Base-by-base conservation (phyloP, 352 stramenopile genomes). In the Globisporangium alternatum region DNA sequence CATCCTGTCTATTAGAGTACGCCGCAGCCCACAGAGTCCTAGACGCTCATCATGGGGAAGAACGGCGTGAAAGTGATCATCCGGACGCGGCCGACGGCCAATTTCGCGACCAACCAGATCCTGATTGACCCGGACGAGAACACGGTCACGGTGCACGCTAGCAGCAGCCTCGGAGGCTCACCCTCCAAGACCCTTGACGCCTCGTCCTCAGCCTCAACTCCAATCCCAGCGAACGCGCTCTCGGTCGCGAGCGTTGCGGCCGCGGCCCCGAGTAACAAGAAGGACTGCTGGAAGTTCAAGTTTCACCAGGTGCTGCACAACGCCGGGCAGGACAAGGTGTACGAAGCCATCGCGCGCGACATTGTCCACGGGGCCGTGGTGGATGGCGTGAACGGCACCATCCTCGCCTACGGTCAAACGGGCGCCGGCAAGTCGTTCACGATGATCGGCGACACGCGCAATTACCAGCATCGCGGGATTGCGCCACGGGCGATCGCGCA, bases 271-370 rank as follows among this genome's bases (percentile, higher is more conserved):
- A 90, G 78, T 1, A 94, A 94, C 71, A 81, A 80, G 45, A 92
- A 92, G 56, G 83, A 90, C 61, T 90, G 77, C 52, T 94, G 83
- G 83, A 85, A 86, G 47, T 98, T 98, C 70, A 91, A 95, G 66
- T 97, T 96, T 66, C 88, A 98, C 63, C 90, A 98, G 64, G 83
- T 98, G 61, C 80, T 98, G 56, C 90, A 98, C 78, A 97, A 98
- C 70, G 89, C 83, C 15, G 80, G 77, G 15, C 90, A 98, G 69
- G 87, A 96, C 64, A 90, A 90, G 39, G 89, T 97, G 15, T 97
- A 98, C 69, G 86, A 97, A 44, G 82, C 86, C 28, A 91, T 97
- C 52, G 89, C 88, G 25, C 76, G 86, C 3, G 88, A 97, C 56
- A 95, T 97, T 31, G 90, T 97, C 8, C 85, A 97, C 56, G 83